Base-by-base conservation (phyloP, 495 filamentous ascomycete species). In the Xylaria nigripes region DNA sequence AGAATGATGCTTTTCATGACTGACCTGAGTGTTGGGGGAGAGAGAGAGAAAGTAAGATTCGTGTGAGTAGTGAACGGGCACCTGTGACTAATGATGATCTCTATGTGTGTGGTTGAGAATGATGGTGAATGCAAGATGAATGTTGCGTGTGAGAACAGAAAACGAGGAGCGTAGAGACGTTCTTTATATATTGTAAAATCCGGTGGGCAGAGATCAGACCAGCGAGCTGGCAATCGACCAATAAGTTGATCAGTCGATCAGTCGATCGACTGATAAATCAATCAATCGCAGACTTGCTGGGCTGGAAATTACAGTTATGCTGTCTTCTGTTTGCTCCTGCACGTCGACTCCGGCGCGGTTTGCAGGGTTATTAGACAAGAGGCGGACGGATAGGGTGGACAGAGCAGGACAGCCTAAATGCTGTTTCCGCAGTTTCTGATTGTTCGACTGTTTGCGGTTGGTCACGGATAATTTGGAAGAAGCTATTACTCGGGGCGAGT, bases 251-350 rank as follows among this genome's bases (percentile, higher is more conserved):
- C 43, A 12, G 6, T 15, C 16, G 10, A 43, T 34, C 21, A 45
- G 43, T 15, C 23, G 19, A 6, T 24, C 22, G 23, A 36, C 32
- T 15, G 32, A 45, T 45, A 7, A 46, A 47, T 10, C 21, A 16
- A 16, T 44, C 32, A 48, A 30, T 42, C 18, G 13, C 6, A 16
- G 24, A 47, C 18, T 16, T 45, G 34, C 10, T 16, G 34, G 41
- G 43, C 16, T 42, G 44, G 24, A 52, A 56, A 52, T 58, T 54
- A 54, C 47, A 36, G 29, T 50, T 29, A 16, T 34, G 32, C 32
- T 10, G 32, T 34, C 32, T 2, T 48, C 58, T 64, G 64, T 66
- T 66, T 66, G 63, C 32, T 32, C 36, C 21, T 15, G 36, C 36
- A 40, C 0, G 21, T 19, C 15, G 16, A 40, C n/a, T 40, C 2